Conservation (phyloP, 345 rosid species). For the Eutrema japonicum region DNA sequence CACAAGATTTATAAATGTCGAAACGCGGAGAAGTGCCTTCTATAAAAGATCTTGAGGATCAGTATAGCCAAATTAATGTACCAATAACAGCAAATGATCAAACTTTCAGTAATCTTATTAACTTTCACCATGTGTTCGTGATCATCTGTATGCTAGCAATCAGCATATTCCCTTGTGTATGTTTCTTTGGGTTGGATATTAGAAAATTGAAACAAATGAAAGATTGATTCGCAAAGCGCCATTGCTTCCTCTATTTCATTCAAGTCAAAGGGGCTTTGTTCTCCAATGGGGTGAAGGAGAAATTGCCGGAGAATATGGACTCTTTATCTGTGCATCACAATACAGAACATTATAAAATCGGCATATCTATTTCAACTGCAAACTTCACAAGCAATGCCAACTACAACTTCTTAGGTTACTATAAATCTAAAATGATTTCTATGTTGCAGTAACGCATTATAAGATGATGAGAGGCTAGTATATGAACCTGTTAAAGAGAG, state of each 20-base stretch:
- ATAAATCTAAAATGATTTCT: neutral
- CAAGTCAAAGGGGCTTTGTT: constrained; percentile 34
- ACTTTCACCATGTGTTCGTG: constrained; percentile 31
- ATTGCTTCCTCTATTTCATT: constrained; percentile 36
- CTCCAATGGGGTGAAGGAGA: constrained; percentile 73
- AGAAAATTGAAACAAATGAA: constrained; percentile 23
- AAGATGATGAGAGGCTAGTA: constrained; percentile 12
- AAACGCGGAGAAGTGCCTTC: constrained; percentile 3
- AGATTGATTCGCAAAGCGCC: constrained; percentile 23
- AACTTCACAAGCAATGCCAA: neutral
- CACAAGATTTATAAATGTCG: constrained; percentile 30
- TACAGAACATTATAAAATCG: constrained; percentile 17
- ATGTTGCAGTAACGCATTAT: constrained; percentile 15
- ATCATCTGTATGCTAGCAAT: constrained; percentile 28
- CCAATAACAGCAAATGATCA: neutral
- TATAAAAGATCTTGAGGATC: neutral
- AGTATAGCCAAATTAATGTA: neutral
- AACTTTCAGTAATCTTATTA: constrained; percentile 32
- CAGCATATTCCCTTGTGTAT: constrained; percentile 15
- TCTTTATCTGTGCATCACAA: constrained; percentile 69
- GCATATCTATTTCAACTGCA: neutral
- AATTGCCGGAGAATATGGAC: constrained; percentile 86
- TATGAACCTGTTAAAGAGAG: constrained; percentile 77
- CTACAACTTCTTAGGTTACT: constrained; percentile 26
- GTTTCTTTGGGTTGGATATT: constrained; percentile 10